Percentiles rank a stretch among this genome's conserved stretches.
These are phyloP conservation scores for Barnettozyma siamensis DNA, from an alignment of 805 yeast genomes.

Conservation along the genomic window DNA sequence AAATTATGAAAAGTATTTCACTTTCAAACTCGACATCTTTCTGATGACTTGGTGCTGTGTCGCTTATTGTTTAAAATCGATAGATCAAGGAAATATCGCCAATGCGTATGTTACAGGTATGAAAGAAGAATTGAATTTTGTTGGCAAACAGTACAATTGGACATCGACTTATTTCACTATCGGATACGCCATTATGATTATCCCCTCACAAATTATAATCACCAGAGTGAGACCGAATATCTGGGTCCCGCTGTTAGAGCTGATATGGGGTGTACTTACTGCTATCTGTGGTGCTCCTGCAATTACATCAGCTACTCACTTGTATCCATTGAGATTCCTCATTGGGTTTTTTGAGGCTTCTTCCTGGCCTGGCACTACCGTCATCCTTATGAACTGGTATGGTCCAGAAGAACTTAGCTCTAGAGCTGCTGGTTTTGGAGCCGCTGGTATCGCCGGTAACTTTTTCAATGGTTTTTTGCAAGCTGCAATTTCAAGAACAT, in stretches of 20 bases:
- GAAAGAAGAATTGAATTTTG: constrained; percentile 31
- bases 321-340: constrained; percentile 60
- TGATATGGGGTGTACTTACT: constrained; percentile 67
- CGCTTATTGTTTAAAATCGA: constrained; percentile 30
- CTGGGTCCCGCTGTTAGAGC: constrained; percentile 46
- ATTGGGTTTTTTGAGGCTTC: constrained; percentile 68
- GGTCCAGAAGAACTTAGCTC: constrained; percentile 31
- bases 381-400: constrained; percentile 31
- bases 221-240: constrained; percentile 48
- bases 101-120: constrained; percentile 54
- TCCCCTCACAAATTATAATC: constrained; percentile 60
- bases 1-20: constrained; percentile 5
- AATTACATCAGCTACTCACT: constrained; percentile 25
- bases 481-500: constrained; percentile 4
- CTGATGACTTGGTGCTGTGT: constrained; percentile 7
- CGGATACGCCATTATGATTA: constrained; percentile 56
- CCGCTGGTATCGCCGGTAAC: constrained; percentile 11
- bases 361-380: constrained; percentile 39
- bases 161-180: constrained; percentile 55
- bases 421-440: constrained; percentile 24
- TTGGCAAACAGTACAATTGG: constrained; percentile 6
- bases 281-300: constrained; percentile 43
- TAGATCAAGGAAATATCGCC: constrained; percentile 47
- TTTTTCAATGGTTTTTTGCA: constrained; percentile 34
- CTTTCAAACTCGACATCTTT: constrained; percentile 4